Conservation (phyloP, 805 yeast genomes). For the Myxozyma udenii region DNA sequence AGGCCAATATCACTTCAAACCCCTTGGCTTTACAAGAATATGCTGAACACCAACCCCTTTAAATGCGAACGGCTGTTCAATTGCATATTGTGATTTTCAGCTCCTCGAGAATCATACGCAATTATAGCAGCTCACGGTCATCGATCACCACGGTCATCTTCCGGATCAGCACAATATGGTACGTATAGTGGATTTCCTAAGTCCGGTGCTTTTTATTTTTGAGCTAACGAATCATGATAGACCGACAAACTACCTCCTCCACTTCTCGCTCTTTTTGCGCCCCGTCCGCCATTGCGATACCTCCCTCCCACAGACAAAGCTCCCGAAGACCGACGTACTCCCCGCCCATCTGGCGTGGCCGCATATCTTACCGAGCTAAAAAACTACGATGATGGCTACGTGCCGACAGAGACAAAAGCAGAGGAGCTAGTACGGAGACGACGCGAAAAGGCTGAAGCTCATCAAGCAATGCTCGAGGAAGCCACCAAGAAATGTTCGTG, state of each 20-base stretch:
- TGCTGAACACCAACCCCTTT: too few relatives aligned
- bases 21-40: too few relatives aligned
- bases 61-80: too few relatives aligned
- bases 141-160: too few relatives aligned
- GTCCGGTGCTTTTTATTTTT: too few relatives aligned
- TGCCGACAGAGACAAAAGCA: constrained; percentile 38
- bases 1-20: too few relatives aligned
- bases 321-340: constrained; percentile 48
- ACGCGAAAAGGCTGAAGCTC: constrained; percentile 34
- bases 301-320: constrained; percentile 51
- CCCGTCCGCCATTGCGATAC: constrained; percentile 55
- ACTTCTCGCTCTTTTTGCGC: constrained; percentile 54
- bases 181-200: too few relatives aligned
- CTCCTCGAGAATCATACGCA: too few relatives aligned
- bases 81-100: too few relatives aligned
- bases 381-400: constrained; percentile 31
- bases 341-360: constrained; percentile 48
- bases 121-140: too few relatives aligned
- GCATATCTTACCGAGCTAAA: constrained; percentile 35
- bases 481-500: constrained; percentile 36
- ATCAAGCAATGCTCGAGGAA: constrained; percentile 39
- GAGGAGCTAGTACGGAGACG: constrained; percentile 33
- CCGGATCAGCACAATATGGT: too few relatives aligned
- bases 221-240: too few relatives aligned
- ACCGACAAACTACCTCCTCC: constrained; percentile 45